Evolutionary conservation across 140 eudicot genomes (phyloP).

Genomic region (Stevia rebaudiana): DNA sequence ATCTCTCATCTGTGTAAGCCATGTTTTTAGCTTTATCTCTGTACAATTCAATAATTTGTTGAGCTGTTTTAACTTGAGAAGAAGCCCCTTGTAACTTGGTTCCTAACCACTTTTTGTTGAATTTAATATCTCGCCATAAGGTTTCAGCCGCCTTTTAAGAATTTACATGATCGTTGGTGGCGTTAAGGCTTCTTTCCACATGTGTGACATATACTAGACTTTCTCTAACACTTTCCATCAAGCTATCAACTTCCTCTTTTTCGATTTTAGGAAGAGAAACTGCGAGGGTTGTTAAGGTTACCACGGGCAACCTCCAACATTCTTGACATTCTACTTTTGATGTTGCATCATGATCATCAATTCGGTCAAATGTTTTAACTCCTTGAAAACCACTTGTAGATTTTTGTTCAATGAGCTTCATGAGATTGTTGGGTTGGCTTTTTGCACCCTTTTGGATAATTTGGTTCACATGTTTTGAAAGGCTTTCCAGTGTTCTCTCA

Average conservation of each 20-base stretch:
- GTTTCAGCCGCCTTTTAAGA: neutral
- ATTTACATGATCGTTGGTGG: neutral
- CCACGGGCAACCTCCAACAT: conserved; percentile 25
- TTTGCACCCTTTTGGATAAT: conserved; percentile 7
- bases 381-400: neutral
- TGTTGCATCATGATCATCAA: neutral
- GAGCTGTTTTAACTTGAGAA: neutral
- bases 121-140: neutral
- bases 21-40: neutral
- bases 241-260: neutral
- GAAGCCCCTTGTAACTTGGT: no score
- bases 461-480: neutral
- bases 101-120: conserved; percentile 14
- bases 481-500: neutral
- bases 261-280: neutral
- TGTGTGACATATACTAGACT: neutral
- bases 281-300: conserved; percentile 17
- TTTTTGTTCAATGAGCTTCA: neutral
- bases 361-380: conserved; percentile 6
- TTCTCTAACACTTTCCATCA: conserved; percentile 3
- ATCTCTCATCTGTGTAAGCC: no score
- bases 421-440: conserved; percentile 8
- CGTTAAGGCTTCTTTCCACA: conserved; percentile 3
- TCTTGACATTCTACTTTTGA: neutral
- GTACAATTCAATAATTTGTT: neutral